A percentile compares a stretch with the other conserved stretches of the same genome.
These are phyloP conservation scores for Colletotrichum kahawae DNA, from an alignment of 2,329 filamentous ascomycete species.

Conservation along the genomic window DNA sequence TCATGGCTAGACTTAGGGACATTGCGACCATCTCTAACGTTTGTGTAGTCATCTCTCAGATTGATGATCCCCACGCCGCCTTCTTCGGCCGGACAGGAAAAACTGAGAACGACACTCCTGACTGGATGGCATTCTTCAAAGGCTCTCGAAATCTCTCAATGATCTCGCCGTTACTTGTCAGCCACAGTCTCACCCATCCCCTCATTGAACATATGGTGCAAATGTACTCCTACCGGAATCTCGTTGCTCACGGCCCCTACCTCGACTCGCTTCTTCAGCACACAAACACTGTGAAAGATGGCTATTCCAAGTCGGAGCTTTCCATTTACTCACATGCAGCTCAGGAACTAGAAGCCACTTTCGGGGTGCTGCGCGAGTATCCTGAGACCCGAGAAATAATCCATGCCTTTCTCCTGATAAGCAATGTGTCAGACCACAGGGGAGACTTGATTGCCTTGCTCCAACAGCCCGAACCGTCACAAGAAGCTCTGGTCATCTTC, in stretches of 20 bases:
- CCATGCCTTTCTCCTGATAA: slow-evolving; percentile 45
- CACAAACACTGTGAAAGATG: background rate
- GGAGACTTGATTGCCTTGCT: slow-evolving; percentile 38
- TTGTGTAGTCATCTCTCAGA: background rate
- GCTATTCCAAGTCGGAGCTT: background rate
- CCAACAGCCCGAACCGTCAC: slow-evolving; percentile 13
- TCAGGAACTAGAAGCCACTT: background rate
- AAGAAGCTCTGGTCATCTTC: slow-evolving; percentile 37
- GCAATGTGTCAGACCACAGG: slow-evolving; percentile 30
- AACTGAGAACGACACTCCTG: background rate
- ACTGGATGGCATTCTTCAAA: background rate
- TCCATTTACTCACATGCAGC: background rate
- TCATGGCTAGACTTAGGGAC: background rate
- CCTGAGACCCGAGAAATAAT: slow-evolving; percentile 30
- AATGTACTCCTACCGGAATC: background rate
- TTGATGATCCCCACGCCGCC: background rate
- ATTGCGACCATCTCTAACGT: background rate
- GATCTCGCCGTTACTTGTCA: background rate
- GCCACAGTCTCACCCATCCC: background rate
- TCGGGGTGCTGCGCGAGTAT: background rate
- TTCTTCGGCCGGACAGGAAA: background rate
- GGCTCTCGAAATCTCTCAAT: background rate
- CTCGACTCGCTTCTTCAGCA: background rate
- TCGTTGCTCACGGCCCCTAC: background rate
- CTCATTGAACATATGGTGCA: background rate